Conservation (phyloP, 106 monocot species). For the Dendrobium chrysotoxum region DNA sequence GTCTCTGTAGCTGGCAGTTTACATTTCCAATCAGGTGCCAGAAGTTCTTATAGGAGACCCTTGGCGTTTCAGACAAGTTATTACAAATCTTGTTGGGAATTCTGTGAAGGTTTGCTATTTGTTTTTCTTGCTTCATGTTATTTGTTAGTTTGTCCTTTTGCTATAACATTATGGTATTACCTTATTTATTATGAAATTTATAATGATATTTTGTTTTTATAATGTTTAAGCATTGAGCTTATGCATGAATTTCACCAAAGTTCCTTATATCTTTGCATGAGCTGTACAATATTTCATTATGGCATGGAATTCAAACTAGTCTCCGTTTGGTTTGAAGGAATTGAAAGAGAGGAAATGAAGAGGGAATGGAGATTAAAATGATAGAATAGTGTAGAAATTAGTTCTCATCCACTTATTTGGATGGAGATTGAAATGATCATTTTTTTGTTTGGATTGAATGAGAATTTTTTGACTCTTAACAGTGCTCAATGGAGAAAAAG, state of each 20-base stretch:
- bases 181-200: not conserved
- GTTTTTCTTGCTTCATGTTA: not conserved
- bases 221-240: not conserved
- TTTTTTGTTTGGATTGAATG: no score
- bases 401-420: no score
- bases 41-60: slow-evolving; percentile 75
- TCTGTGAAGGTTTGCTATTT: slow-evolving; percentile 64
- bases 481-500: no score
- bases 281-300: no score
- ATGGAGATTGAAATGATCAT: no score
- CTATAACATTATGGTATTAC: no score
- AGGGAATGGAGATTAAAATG: no score
- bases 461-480: no score
- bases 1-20: slow-evolving; percentile 46
- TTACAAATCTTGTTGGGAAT: slow-evolving; percentile 89
- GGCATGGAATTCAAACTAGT: not conserved
- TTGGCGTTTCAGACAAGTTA: slow-evolving; percentile 67
- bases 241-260: not conserved
- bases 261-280: no score
- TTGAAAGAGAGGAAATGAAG: no score
- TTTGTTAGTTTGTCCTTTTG: not conserved
- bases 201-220: not conserved
- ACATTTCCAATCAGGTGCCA: slow-evolving; percentile 59
- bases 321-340: no score
- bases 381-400: no score